Evolutionary conservation across 2,329 filamentous ascomycete genomes (phyloP), one percentile per base, ranked within the genome.

Genomic region (Thermothelomyces thermophilus): DNA sequence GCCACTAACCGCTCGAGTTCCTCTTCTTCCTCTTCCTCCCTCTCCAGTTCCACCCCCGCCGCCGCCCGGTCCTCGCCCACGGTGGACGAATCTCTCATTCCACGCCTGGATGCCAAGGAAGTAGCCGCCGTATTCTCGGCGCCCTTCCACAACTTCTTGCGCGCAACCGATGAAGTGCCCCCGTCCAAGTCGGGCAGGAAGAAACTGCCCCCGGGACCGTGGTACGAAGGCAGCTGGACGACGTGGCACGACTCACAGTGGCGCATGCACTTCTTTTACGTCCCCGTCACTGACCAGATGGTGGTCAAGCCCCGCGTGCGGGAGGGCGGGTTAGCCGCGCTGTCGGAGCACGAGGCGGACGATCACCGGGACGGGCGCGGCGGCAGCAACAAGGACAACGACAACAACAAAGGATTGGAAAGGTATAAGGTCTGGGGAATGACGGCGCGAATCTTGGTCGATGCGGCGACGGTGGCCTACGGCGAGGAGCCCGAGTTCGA

Each of bases 71-170:
- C 28, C 6, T 33, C 20, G 16, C 42, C 45, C 2, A 73, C 76
- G 46, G 82, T 80, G 2, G 86, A 86, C 62, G 82, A 84, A 58
- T 79, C 74, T 53, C 77, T 90, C 68, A 88, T 88, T 52, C 90
- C 91, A 0, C 78, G 82, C 34, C 75, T 96, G 10, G 88, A 96
- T 68, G 87, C 90, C 1, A 84, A 87, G 57, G 91, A 97, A 68
- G 91, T 97, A 2, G 90, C 90, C 2, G 90, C 90, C 39, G 89
- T 97, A 30, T 97, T 97, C 70, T 91, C 87, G 5, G 90, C 87
- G 5, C 86, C 88, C 0, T 89, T 97, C 60, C 81, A 84, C 65
- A 87, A 90, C 64, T 96, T 97, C 65, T 70, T 97, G 46, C 73
- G 71, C 3, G 60, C 61, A 47, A 39, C 63, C 56, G 42, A 66